Base-by-base conservation (phyloP, 345 rosid species). In the Euclidium syriacum region DNA sequence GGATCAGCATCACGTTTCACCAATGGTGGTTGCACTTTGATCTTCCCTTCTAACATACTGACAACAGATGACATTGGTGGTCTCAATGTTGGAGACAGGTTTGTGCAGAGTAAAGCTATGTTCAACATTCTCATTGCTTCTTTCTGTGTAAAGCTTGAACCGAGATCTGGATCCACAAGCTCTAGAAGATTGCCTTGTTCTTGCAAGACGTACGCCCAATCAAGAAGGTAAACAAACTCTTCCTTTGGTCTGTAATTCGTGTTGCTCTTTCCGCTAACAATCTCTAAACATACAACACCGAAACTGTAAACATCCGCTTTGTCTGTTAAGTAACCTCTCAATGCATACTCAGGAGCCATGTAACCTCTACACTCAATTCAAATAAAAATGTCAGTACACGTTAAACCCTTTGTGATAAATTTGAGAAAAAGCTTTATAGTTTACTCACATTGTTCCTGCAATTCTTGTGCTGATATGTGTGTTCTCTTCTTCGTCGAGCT, bases 281-380 rank as follows among this genome's bases (percentile, higher is more conserved):
- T 80, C 79, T 91, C 98, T 48, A 91, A 63, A 23, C 75, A 73
- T 32, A 88, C 96, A 18, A 88, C 79, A 29, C 98, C 98, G 4
- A 88, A 91, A 65, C 98, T 91, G 64, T 91, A 91, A 3, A 91
- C 91, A 63, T 91, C 96, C 1, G 95, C 95, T 34, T 91, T 91
- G 67, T 88, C 96, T 2, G 98, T 91, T 83, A 91, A 78, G 81
- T 91, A 88, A 44, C 98, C 98, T 67, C 95, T 86, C 98, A 88
- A 86, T 52, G 98, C 98, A 69, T 91, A 88, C 74, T 91, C 98
- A 2, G 98, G 98, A 63, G 98, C 98, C 96, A 92, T 92, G 71
- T 89, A 92, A 30, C 98, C 98, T 79, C 98, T 86, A 65, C 19
- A 44, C n/a, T 25, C 20, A 17, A 23, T n/a, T 27, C 4, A 67